Evolutionary conservation across 352 stramenopile genomes (phyloP), one percentile per base, ranked within the genome.

Genomic region (Halophytophthora polymorphica): DNA sequence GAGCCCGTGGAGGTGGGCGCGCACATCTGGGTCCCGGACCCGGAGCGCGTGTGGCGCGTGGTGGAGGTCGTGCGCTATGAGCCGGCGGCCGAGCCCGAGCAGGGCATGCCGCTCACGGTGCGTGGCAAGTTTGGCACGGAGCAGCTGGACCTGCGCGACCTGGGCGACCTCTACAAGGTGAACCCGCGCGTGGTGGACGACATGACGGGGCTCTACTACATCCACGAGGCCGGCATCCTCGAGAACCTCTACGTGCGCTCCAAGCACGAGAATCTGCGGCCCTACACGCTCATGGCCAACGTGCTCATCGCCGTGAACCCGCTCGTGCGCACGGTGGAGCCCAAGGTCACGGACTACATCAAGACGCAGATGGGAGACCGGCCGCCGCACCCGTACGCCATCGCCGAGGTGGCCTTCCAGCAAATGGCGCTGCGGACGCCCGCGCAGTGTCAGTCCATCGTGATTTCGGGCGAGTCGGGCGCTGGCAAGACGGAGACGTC

Each of bases 161-260:
- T 93, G 33, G 81, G 83, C 22, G 83, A 95, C 58, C 43, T 95
- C 29, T 95, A 95, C 67, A 79, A 81, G 56, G 83, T 70, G 41
- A 95, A 95, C 61, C 84, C 84, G 34, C 85, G 85, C 54, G 83
- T 91, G 58, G 78, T 76, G 4, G 83, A 93, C 66, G 90, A 97
- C 57, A 97, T 99, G 90, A 97, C 91, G 15, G 86, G 95, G 62
- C 79, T 99, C 6, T 91, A 93, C 53, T 90, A 98, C 66, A 95
- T 98, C 58, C 89, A 98, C 77, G 90, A 98, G 52, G 81, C 96
- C 1, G 87, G 90, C 19, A 94, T 98, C 55, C 63, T 98, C 37
- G 95, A 98, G 65, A 98, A 98, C 69, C 64, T 98, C 33, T 91
- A 96, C 44, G 75, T 90, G 45, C 84, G 95, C 35, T 93, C 94